Evolutionary conservation across 495 filamentous ascomycete species (phyloP).

Genomic region (Trichodelitschia bisporula): DNA sequence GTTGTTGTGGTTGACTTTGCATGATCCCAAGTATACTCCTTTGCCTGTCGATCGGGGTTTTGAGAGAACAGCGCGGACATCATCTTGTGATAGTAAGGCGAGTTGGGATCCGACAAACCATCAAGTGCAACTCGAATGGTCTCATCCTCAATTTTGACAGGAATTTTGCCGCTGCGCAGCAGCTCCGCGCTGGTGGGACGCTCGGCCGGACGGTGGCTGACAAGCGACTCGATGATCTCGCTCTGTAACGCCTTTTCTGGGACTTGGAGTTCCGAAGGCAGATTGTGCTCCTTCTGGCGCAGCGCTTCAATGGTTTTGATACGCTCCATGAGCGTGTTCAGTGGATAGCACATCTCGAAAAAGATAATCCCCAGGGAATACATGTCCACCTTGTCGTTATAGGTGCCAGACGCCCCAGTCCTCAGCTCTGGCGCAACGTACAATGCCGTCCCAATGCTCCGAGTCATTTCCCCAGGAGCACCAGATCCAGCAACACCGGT

Average conservation of each 20-base stretch:
- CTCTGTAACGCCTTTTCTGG: conserved; percentile 47
- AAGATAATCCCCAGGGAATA: conserved; percentile 93
- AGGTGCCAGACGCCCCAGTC: conserved; percentile 40
- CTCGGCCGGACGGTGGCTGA: conserved; percentile 56
- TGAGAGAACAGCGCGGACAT: conserved; percentile 60
- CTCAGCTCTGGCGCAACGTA: conserved; percentile 89
- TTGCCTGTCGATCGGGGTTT: conserved; percentile 40
- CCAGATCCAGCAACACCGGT: conserved; percentile 9
- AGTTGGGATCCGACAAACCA: conserved; percentile 54
- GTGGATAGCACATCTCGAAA: conserved; percentile 82
- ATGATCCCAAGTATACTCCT: conserved; percentile 65
- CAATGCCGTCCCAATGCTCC: conserved; percentile 78
- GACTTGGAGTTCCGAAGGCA: conserved; percentile 55
- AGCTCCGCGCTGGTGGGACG: conserved; percentile 72
- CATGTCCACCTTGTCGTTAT: conserved; percentile 95
- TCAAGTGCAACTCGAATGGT: conserved; percentile 61
- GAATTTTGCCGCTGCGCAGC: conserved; percentile 65
- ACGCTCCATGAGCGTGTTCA: conserved; percentile 73
- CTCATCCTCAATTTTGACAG: conserved; percentile 78
- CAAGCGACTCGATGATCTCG: conserved; percentile 51
- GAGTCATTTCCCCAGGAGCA: conserved; percentile 33
- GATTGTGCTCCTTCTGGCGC: conserved; percentile 34
- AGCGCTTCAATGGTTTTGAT: conserved; percentile 47
- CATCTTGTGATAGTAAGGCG: conserved; percentile 76
- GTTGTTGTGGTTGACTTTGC: conserved; percentile 22